Evolutionary conservation across 257 asterid genomes (phyloP).

Genomic region (Solanum dulcamara): DNA sequence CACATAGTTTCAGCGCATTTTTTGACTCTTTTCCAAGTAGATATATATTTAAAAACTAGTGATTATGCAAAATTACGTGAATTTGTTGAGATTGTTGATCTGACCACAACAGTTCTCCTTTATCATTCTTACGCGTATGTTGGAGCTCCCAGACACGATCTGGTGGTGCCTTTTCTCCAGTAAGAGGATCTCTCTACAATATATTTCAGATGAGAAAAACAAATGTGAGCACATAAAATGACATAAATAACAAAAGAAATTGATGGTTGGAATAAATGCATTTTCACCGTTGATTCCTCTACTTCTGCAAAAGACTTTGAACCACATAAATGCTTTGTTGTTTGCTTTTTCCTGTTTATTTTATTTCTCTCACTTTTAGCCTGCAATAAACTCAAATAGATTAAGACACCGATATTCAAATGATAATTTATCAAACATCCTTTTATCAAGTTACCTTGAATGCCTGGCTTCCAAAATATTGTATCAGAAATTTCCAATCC

Average conservation of each 20-base stretch:
- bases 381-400: not conserved
- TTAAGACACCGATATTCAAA: not conserved
- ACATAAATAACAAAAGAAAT: not conserved
- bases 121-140: constrained; percentile 1
- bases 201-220: not conserved
- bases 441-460: not conserved
- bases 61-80: not conserved
- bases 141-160: constrained; percentile 5
- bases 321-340: not conserved
- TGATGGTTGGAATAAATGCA: not conserved
- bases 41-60: not conserved
- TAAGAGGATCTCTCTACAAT: not conserved
- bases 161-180: not conserved
- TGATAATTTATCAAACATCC: not conserved
- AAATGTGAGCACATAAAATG: not conserved
- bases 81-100: not conserved
- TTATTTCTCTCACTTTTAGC: not conserved
- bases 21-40: not conserved
- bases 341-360: constrained; percentile 1
- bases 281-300: not conserved
- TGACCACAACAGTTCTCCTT: not conserved
- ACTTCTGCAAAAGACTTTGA: constrained; percentile 2
- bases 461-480: not conserved
- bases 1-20: not conserved
- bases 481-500: not conserved